Evolutionary conservation across 2,329 filamentous ascomycete genomes (phyloP), one percentile per base, ranked within the genome.

Genomic region (Xylaria arbuscula): DNA sequence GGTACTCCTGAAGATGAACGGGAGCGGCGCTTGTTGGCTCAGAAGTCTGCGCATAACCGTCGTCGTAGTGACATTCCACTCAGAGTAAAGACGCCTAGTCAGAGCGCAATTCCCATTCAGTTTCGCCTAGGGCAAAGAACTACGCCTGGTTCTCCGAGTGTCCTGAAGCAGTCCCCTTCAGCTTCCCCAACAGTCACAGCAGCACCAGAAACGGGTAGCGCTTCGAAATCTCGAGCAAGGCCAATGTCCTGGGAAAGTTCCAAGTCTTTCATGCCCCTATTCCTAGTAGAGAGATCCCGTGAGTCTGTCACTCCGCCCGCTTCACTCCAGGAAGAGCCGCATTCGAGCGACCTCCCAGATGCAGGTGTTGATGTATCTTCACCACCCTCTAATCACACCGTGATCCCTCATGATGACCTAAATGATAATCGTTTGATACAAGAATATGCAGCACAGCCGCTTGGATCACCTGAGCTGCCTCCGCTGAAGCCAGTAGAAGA

Each of bases 181-280:
- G 65, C 72, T 11, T 77, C 78, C 22, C 75, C 78, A 28, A 28
- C 28, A 10, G 72, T 79, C 9, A 71, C 76, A n/a, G 70, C 76
- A 0, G 76, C 77, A 56, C 68, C 76, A 5, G 82, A 85, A 71
- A 68, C 77, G 19, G 75, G 71, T 64, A 77, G 76, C 38, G 71
- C 78, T 15, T 73, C 74, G 15, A 84, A 81, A 72, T 78, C 80
- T 58, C 76, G 80, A 50, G 75, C 83, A 24, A 83, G 88, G 5
- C 87, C 87, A 13, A 88, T 82, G 13, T 90, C 87, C 0, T 90
- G 88, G 88, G 88, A 89, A 53, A 87, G 81, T 71, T 86, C 85
- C 19, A 87, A 87, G 63, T 93, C 96, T 76, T 90, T 94, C 75
- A 90, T 92, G 72, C 94, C 94, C 0, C 82, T 98, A 9, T 95